These are phyloP conservation scores for Fomitopsis betulina DNA, from an alignment of 1,284 basidiomycete species.

Conservation along the genomic window DNA sequence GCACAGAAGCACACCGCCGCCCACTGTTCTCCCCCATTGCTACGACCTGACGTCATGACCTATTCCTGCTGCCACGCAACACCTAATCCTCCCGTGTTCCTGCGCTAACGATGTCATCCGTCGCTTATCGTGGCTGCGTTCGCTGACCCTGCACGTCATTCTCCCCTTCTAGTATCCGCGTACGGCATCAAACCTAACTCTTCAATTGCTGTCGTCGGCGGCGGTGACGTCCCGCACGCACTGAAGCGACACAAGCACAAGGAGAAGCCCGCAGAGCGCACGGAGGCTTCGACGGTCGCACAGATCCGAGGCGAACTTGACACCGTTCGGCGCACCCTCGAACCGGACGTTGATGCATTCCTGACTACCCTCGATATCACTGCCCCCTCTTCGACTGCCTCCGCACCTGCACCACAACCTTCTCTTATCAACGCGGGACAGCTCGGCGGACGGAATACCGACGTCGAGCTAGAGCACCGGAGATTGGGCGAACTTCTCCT, in stretches of 20 bases:
- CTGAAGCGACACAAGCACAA: slow-evolving; percentile 22
- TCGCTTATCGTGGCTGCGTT: neutral
- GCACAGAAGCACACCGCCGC: neutral
- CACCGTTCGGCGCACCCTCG: slow-evolving; percentile 46
- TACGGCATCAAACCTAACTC: slow-evolving; percentile 59
- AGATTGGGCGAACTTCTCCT: slow-evolving; percentile 70
- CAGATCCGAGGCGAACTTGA: slow-evolving; percentile 58
- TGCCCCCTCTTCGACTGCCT: slow-evolving; percentile 11
- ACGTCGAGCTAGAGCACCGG: slow-evolving; percentile 44
- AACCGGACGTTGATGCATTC: slow-evolving; percentile 53
- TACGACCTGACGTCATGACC: slow-evolving; percentile 1
- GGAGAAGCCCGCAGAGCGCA: slow-evolving; percentile 28
- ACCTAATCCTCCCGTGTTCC: slow-evolving; percentile 3
- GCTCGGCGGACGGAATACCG: slow-evolving; percentile 9
- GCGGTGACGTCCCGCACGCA: slow-evolving; percentile 20
- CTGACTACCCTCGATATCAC: slow-evolving; percentile 34
- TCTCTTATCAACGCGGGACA: slow-evolving; percentile 7
- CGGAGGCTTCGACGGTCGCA: slow-evolving; percentile 49
- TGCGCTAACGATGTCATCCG: neutral
- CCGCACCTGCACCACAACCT: slow-evolving; percentile 7
- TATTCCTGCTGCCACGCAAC: slow-evolving; percentile 1
- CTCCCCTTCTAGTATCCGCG: slow-evolving; percentile 45
- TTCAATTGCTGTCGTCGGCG: slow-evolving; percentile 60
- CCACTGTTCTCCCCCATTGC: neutral
- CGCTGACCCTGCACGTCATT: neutral